These are phyloP conservation scores for Citrus medica DNA, from an alignment of 345 rosid species.

Conservation along the genomic window DNA sequence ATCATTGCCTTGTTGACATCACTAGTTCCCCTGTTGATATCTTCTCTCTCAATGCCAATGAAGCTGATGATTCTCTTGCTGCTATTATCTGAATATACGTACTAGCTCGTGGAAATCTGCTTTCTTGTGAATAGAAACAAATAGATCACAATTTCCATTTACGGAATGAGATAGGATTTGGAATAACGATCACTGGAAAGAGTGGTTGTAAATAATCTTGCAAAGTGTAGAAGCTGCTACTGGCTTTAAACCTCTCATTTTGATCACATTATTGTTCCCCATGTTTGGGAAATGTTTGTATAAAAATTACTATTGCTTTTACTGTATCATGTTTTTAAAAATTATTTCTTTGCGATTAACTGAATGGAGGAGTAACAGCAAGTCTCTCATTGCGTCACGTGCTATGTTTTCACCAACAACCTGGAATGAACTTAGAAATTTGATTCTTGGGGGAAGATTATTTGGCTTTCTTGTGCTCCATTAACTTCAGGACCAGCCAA, in stretches of 20 bases:
- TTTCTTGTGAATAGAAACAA: constrained; percentile 9
- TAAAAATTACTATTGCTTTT: background rate
- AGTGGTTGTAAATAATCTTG: background rate
- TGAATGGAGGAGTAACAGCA: background rate
- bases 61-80: constrained; percentile 15
- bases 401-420: too few species aligned
- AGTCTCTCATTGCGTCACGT: too few species aligned
- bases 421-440: too few species aligned
- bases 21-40: constrained; percentile 45
- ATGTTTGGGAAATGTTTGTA: background rate
- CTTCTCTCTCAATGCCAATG: constrained; percentile 32
- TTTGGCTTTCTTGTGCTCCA: background rate
- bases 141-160: background rate
- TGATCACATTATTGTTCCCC: background rate
- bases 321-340: background rate
- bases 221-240: background rate
- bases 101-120: background rate
- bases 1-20: constrained; percentile 17
- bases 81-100: background rate
- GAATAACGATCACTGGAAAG: background rate
- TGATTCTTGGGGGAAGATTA: background rate
- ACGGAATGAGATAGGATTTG: background rate
- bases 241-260: background rate
- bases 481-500: background rate
- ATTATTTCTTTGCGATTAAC: background rate